phyloP scores from a whole-genome alignment of 2,329 filamentous ascomycete genomes.

The Sordariomycetes sp. region DNA sequence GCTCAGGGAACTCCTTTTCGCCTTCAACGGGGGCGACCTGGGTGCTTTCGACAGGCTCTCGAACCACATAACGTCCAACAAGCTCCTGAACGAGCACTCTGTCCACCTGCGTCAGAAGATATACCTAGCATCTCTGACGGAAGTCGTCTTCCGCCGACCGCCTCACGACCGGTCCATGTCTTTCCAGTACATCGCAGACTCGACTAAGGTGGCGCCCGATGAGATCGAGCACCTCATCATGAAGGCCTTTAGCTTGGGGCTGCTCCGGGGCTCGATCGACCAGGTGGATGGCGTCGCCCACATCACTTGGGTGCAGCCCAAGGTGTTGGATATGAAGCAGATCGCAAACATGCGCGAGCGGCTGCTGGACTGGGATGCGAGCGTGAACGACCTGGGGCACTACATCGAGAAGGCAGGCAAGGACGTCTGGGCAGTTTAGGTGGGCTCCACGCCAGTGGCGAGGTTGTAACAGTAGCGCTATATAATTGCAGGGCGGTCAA shows the following conservation, averaged over 20 bases:
- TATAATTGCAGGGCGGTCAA: not conserved
- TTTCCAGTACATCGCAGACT: slow-evolving; percentile 74
- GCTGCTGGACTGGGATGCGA: slow-evolving; percentile 87
- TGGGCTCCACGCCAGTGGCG: not conserved
- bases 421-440: slow-evolving; percentile 76
- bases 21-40: slow-evolving; percentile 93
- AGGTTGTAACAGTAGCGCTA: not conserved
- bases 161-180: slow-evolving; percentile 93
- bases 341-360: slow-evolving; percentile 84
- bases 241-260: slow-evolving; percentile 91
- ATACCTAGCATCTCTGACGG: slow-evolving; percentile 87
- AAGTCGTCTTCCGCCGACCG: slow-evolving; percentile 89
- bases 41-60: slow-evolving; percentile 74
- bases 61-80: slow-evolving; percentile 67
- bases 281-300: slow-evolving; percentile 89
- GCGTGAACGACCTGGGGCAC: slow-evolving; percentile 89
- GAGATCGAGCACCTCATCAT: slow-evolving; percentile 98
- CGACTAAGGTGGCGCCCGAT: slow-evolving; percentile 81
- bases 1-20: slow-evolving; percentile 91
- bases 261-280: slow-evolving; percentile 86
- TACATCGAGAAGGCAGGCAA: slow-evolving; percentile 92
- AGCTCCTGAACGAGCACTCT: slow-evolving; percentile 65
- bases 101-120: slow-evolving; percentile 93
- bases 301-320: slow-evolving; percentile 98
- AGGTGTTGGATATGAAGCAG: slow-evolving; percentile 91